These are phyloP conservation scores for Aspergillus diversus DNA, from an alignment of 495 filamentous ascomycete species.

Conservation along the genomic window DNA sequence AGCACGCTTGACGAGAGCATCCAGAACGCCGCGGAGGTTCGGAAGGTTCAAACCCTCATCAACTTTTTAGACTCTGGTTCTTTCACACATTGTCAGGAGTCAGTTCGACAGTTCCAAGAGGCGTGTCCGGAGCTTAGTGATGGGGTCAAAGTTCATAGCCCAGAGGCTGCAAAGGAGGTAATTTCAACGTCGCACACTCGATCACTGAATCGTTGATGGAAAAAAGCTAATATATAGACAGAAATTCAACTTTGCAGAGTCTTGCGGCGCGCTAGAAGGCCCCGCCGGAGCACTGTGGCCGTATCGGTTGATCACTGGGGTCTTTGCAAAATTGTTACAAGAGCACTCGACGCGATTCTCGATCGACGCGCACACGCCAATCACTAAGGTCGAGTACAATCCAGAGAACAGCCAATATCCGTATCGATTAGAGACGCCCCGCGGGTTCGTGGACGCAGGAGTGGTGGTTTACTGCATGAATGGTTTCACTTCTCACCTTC, in stretches of 20 bases:
- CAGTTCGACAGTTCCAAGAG: not conserved
- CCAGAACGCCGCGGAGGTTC: not conserved
- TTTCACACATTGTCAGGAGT: not conserved
- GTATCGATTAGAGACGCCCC: constrained; percentile 57
- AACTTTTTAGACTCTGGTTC: not conserved
- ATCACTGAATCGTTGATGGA: not conserved
- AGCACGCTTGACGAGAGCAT: not conserved
- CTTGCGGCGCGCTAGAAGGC: constrained; percentile 42
- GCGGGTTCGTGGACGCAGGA: constrained; percentile 60
- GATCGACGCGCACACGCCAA: constrained; percentile 75
- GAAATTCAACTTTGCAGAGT: constrained; percentile 46
- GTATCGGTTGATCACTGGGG: constrained; percentile 73
- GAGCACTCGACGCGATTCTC: constrained; percentile 52
- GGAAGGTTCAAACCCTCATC: not conserved
- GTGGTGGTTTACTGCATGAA: constrained; percentile 79
- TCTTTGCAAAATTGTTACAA: constrained; percentile 61
- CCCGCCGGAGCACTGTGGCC: constrained; percentile 68
- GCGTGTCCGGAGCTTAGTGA: not conserved
- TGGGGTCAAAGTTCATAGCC: not conserved
- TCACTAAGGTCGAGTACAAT: constrained; percentile 38
- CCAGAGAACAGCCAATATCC: constrained; percentile 1
- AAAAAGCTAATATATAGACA: constrained; percentile 5
- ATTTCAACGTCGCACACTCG: not conserved
- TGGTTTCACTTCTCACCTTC: constrained; percentile 71
- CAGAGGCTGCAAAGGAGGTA: not conserved